Evolutionary conservation across 2,329 filamentous ascomycete genomes (phyloP), one percentile per base, ranked within the genome.

Genomic region (Lasiodiplodia sp.): DNA sequence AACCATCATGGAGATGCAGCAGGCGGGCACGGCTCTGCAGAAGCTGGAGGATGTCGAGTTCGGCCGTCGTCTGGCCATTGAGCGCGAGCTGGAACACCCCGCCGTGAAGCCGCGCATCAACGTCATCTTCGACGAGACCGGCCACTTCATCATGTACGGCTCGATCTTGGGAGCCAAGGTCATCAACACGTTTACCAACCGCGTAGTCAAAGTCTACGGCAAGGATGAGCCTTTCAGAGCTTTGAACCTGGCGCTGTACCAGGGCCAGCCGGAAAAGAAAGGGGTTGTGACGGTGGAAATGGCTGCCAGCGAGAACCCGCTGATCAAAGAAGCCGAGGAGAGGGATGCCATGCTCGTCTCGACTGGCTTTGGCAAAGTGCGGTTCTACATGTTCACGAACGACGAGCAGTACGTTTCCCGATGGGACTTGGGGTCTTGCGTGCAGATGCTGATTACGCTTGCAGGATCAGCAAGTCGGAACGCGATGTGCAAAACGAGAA

Each of bases 311-410:
- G 91, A 88, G 74, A 99, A 99, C 78, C 96, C 96, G 0, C 86
- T 99, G 0, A 86, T 99, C 2, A 92, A 96, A 76, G 94, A 97
- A 83, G 93, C 96, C 1, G 95, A 97, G 80, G 88, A 89, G 23
- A 88, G 94, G 70, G 96, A 99, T 77, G 94, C 96, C 0, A 95
- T 98, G 76, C 84, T 99, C 8, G 87, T 96, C 55, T 86, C 88
- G 11, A 98, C 96, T 0, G 95, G 90, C 0, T 90, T 92, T 56
- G 92, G 90, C 71, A 98, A 97, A 81, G 88, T 92, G 34, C 91
- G 96, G 51, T 99, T 99, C 82, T 99, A 97, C 86, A 94, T 98
- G 89, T 99, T 97, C 80, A 97, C 93, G 44, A 97, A 97, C 78
- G 92, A 97, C 49, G 88, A 90, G 47, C 91, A 93, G 71, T 77